Base-by-base conservation (phyloP, 495 filamentous ascomycete genomes). In the Cenococcum geophilum region DNA sequence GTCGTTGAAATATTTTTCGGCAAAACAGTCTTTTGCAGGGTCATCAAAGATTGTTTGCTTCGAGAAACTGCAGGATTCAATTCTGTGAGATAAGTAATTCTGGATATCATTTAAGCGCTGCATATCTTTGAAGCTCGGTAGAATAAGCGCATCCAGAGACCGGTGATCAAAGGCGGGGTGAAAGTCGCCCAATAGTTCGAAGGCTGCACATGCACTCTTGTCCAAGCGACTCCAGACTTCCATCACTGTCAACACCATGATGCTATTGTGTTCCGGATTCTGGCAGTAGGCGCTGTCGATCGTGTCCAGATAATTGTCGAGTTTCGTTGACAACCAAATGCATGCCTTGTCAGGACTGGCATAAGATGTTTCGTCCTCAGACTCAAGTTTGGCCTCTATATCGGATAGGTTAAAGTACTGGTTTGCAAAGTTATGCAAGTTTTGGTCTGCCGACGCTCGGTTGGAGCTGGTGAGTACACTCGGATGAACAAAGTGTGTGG, bases 81-180 rank as follows among this genome's bases (percentile, higher is more conserved):
- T n/a, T n/a, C n/a, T 62, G 40, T n/a, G 32, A 86, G 63, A 58
- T 86, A 77, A n/a, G n/a, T 0, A 20, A 49, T n/a, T n/a, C 47
- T 85, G 80, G 16, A 86, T 74, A 0, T 55, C 23, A 14, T 76
- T 73, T 0, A 84, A 71, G 0, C 79, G 79, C 4, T 61, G 34
- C 77, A 86, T 77, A 21, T 78, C 75, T 20, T 60, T 51, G 1
- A 70, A 61, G 0, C 54, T 58, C 5, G 76, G 63, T 0, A 83
- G 62, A 5, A 79, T 78, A 12, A 86, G 65, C 4, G 76, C 71
- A 64, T 84, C 75, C 23, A 86, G 68, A 0, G 78, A 74, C 0
- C 57, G 54, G n/a, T n/a, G n/a, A n/a, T n/a, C n/a, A 58, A 82
- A 78, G 0, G 63, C 66, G 1, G 76, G 79, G 20, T 70, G 67